Evolutionary conservation across 768 basidiomycete genomes (phyloP), one percentile per base, ranked within the genome.

Genomic region (Leccinum disarticulatum): DNA sequence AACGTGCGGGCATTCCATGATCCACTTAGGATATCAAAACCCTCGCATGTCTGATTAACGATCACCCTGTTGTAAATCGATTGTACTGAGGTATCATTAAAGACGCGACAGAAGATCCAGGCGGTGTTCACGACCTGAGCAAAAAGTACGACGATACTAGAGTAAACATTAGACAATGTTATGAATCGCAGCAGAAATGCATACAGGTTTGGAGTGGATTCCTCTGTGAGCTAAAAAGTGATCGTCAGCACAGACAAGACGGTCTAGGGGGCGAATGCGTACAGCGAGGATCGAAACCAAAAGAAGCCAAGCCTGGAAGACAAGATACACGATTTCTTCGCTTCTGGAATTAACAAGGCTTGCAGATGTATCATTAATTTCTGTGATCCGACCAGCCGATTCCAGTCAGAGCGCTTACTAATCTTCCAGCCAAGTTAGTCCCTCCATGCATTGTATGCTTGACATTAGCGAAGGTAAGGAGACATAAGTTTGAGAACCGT

Each of bases 151-250:
- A 82, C 64, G 27, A 69, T 58, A 14, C 71, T 68, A 48, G 28
- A 41, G 33, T 22, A n/a, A 27, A 50, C 4, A 8, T 61, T n/a
- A 63, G 56, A 52, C 6, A 54, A 4, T n/a, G 22, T 49, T 7
- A 4, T 7, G 27, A 27, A 19, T 13, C 4, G 38, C 22, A 3
- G 8, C 3, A 22, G 33, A 41, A 9, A 31, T 36, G 46, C 80
- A 3, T 75, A 77, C 46, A 84, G 72, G 62, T 83, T 81, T 6
- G 83, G 83, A 38, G 81, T 74, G 1, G 81, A 82, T 64, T 84
- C 82, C 55, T 76, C 78, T 52, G 83, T 58, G 47, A 85, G 72
- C 83, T 84, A 55, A 38, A 1, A 31, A 57, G 14, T 30, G 8
- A 47, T 14, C 30, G 55, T 61, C 51, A 58, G 56, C 28, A 25